phyloP scores from a whole-genome alignment of 1,284 basidiomycete species.

The Porodaedalea pini region DNA sequence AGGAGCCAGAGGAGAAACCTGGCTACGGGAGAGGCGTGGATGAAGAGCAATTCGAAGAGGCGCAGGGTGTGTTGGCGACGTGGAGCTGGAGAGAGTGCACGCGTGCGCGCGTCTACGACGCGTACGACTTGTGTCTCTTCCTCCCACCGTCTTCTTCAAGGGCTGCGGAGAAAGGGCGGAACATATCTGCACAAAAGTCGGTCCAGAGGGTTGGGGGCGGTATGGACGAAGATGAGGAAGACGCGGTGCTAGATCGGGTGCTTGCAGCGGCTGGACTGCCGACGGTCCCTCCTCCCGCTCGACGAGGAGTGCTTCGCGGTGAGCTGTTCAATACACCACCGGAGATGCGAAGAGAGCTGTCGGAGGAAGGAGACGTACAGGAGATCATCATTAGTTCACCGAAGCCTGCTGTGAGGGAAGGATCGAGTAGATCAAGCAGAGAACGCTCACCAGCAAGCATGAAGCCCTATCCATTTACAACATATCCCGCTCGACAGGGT shows the following conservation, averaged over 20 bases:
- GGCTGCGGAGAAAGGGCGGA: slow-evolving; percentile 21
- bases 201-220: slow-evolving; percentile 3
- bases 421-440: slow-evolving; percentile 26
- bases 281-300: slow-evolving; percentile 44
- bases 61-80: slow-evolving; percentile 16
- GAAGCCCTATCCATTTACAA: slow-evolving; percentile 62
- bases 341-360: slow-evolving; percentile 34
- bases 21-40: slow-evolving; percentile 22
- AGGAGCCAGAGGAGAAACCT: slow-evolving; percentile 65
- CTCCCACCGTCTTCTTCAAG: slow-evolving; percentile 33
- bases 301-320: slow-evolving; percentile 52
- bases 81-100: slow-evolving; percentile 78
- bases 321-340: slow-evolving; percentile 58
- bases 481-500: slow-evolving; percentile 51
- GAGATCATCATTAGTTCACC: slow-evolving; percentile 26
- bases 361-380: slow-evolving; percentile 39
- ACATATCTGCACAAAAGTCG: slow-evolving; percentile 1
- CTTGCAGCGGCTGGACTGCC: slow-evolving; percentile 67
- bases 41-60: slow-evolving; percentile 43
- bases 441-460: slow-evolving; percentile 30
- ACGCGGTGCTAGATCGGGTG: slow-evolving; percentile 60
- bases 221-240: slow-evolving; percentile 24
- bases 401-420: slow-evolving; percentile 33
- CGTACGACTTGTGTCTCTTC: slow-evolving; percentile 74
- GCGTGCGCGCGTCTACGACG: slow-evolving; percentile 67